Conservation (phyloP, 2,329 filamentous ascomycete genomes). For the Fusarium kyushuense region DNA sequence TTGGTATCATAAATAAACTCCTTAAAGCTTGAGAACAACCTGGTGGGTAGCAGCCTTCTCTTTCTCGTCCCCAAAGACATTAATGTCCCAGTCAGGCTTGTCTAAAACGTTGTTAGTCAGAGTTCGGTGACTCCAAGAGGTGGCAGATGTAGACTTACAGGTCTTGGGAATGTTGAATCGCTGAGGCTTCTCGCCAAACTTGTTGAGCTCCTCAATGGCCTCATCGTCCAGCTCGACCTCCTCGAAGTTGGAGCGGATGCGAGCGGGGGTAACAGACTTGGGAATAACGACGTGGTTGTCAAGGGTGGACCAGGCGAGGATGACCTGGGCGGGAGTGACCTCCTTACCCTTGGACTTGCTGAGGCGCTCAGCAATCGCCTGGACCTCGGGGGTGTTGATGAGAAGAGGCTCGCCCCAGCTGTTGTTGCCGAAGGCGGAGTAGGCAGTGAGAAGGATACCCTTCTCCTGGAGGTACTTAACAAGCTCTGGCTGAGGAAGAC, state of each 20-base stretch:
- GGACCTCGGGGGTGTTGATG: slow-evolving; percentile 67
- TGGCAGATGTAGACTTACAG: slow-evolving; percentile 50
- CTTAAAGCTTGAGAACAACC: slow-evolving; percentile 55
- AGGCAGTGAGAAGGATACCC: slow-evolving; percentile 74
- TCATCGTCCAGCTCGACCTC: slow-evolving; percentile 71
- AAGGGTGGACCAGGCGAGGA: slow-evolving; percentile 69
- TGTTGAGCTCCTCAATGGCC: slow-evolving; percentile 70
- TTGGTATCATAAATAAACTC: slow-evolving; percentile 36
- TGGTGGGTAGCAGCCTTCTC: slow-evolving; percentile 64
- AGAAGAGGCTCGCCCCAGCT: slow-evolving; percentile 61
- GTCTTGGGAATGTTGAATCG: slow-evolving; percentile 61
- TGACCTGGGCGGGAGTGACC: slow-evolving; percentile 59
- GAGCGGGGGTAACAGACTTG: slow-evolving; percentile 75
- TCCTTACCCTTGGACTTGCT: slow-evolving; percentile 51
- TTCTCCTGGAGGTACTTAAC: slow-evolving; percentile 71
- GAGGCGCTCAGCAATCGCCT: slow-evolving; percentile 65
- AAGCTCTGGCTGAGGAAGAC: slow-evolving; percentile 68
- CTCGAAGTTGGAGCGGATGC: slow-evolving; percentile 78
- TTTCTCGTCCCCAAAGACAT: slow-evolving; percentile 66
- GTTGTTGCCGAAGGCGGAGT: slow-evolving; percentile 69
- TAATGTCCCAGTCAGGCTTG: slow-evolving; percentile 66
- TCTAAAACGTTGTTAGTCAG: slow-evolving; percentile 50
- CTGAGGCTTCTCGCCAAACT: slow-evolving; percentile 66
- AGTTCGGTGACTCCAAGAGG: too few relatives aligned
- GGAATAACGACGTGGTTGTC: slow-evolving; percentile 78